Evolutionary conservation across 116 monocot species (phyloP).

Genomic region (Dioscorea cayenensis): DNA sequence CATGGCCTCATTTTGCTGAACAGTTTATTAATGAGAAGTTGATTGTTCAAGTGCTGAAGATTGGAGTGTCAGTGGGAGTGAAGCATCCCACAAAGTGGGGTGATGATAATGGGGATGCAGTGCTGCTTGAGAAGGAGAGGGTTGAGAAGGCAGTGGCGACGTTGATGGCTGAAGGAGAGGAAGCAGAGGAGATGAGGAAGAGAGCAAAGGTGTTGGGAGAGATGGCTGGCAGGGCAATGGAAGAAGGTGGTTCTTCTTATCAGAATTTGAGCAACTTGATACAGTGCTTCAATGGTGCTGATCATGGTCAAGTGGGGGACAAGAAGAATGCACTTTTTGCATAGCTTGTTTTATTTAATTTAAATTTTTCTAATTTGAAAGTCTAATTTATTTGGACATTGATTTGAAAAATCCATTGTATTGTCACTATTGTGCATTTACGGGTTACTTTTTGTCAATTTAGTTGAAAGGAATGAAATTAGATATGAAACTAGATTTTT

Average conservation of each 20-base stretch:
- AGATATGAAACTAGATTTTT: too few species aligned
- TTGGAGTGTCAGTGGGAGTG: slow-evolving; percentile 18
- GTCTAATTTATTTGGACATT: not conserved
- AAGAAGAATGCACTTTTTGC: not conserved
- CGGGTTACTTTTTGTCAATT: too few species aligned
- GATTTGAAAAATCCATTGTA: not conserved
- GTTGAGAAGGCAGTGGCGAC: slow-evolving; percentile 5
- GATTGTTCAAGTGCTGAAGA: not conserved
- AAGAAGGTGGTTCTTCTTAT: not conserved
- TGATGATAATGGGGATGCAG: not conserved
- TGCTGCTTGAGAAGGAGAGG: slow-evolving; percentile 1
- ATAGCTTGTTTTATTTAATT: not conserved
- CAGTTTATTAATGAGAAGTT: slow-evolving; percentile 34
- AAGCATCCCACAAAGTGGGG: not conserved
- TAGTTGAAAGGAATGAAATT: too few species aligned
- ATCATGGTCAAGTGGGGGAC: not conserved
- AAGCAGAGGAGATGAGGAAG: not conserved
- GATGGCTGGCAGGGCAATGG: slow-evolving; percentile 1
- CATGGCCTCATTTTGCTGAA: slow-evolving; percentile 28
- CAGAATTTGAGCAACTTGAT: not conserved
- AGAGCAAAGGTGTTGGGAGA: slow-evolving; percentile 13
- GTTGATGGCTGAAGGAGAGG: slow-evolving; percentile 6
- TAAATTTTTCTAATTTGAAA: not conserved
- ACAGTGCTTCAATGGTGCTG: not conserved
- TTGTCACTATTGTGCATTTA: too few species aligned